A percentile compares a stretch with the other conserved stretches of the same genome.
Conservation (phyloP, 164 flowering plant species). For the Chloranthus sessilifolius region DNA sequence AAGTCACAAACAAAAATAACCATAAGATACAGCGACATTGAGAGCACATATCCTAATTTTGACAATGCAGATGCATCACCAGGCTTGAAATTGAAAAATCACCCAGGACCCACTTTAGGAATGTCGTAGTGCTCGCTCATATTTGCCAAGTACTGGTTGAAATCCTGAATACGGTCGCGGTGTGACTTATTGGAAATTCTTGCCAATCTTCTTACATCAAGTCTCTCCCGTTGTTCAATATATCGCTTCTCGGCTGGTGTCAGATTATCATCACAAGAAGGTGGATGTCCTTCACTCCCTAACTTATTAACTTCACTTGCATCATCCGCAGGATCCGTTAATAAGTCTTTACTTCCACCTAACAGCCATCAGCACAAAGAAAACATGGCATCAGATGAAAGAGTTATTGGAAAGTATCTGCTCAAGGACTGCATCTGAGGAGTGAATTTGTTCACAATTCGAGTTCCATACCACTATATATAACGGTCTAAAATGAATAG, state of each 20-base stretch:
- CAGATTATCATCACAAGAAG: constrained; percentile 41
- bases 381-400: too few species aligned
- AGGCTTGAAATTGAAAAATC: too few species aligned
- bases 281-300: constrained; percentile 30
- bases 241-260: constrained; percentile 93
- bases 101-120: constrained; percentile 99
- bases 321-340: constrained; percentile 29
- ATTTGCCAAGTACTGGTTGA: constrained; percentile 92
- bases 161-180: constrained; percentile 80
- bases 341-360: constrained; percentile 38
- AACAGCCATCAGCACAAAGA: neutral
- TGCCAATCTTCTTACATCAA: constrained; percentile 56
- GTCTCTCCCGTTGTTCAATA: constrained; percentile 63
- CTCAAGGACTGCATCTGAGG: too few species aligned
- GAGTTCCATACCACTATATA: too few species aligned
- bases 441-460: too few species aligned
- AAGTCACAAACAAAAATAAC: too few species aligned
- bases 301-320: constrained; percentile 23
- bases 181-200: constrained; percentile 88
- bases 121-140: constrained; percentile 98
- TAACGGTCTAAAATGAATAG: too few species aligned
- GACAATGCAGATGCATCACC: too few species aligned
- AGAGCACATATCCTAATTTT: too few species aligned
- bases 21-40: too few species aligned
- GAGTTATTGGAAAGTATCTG: too few species aligned